Evolutionary conservation across 768 basidiomycete genomes (phyloP).

Genomic region (Pilatotrama ljubarskyi): DNA sequence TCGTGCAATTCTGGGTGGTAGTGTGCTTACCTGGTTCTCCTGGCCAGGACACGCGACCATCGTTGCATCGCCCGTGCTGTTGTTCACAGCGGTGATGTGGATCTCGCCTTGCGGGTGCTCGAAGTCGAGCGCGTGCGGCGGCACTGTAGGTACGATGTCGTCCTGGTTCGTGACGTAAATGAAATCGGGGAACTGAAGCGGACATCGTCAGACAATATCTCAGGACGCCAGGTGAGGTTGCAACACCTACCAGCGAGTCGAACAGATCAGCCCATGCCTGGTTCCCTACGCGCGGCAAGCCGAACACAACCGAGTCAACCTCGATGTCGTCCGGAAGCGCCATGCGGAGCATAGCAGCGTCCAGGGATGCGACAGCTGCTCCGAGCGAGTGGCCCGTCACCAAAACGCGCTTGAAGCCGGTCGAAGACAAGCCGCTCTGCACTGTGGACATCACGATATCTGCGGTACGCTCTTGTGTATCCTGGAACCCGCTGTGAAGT

Average conservation of each 20-base stretch:
- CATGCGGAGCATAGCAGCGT: constrained; percentile 33
- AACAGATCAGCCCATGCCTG: constrained; percentile 33
- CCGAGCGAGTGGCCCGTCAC: constrained; percentile 33
- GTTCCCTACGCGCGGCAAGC: constrained; percentile 36
- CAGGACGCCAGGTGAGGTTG: neutral
- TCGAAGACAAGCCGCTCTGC: constrained; percentile 24
- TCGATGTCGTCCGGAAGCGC: constrained; percentile 26
- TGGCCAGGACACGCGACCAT: constrained; percentile 30
- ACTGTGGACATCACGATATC: constrained; percentile 30
- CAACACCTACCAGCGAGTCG: constrained; percentile 24
- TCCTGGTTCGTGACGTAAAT: constrained; percentile 56
- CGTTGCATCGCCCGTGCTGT: constrained; percentile 18
- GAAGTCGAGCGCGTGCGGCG: constrained; percentile 42
- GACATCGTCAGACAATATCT: neutral
- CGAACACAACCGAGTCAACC: constrained; percentile 30
- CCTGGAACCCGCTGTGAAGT: constrained; percentile 32
- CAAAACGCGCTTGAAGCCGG: constrained; percentile 30
- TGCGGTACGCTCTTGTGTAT: constrained; percentile 30
- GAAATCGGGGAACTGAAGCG: constrained; percentile 31
- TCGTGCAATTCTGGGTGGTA: neutral
- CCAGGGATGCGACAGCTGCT: constrained; percentile 35
- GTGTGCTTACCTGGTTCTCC: constrained; percentile 29
- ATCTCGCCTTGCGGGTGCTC: constrained; percentile 43
- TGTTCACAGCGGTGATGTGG: constrained; percentile 32
- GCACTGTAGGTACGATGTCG: constrained; percentile 40